Evolutionary conservation across 768 basidiomycete genomes (phyloP), one percentile per base, ranked within the genome.

Genomic region (Phlebiopsis gigantea): DNA sequence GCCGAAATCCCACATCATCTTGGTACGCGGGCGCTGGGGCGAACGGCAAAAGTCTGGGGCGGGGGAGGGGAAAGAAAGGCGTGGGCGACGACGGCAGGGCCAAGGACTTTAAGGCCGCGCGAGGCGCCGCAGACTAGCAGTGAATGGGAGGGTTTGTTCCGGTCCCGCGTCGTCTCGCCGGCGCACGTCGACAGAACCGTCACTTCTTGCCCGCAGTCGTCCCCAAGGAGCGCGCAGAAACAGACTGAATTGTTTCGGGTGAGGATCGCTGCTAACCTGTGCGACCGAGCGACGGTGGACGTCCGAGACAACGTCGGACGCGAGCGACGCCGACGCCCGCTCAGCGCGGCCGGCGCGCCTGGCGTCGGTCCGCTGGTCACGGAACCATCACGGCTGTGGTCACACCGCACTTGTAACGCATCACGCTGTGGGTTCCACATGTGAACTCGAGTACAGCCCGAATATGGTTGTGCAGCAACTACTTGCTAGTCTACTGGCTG

Each of bases 1-100:
- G 39, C 55, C 58, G 10, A 60, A 49, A 53, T 60, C 55, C 58
- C 58, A 60, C 58, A 60, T 56, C 58, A 60, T 60, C 55, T 60
- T 60, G 55, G 54, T n/a, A n/a, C n/a, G 39, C 31, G 21, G 24
- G n/a, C 12, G 34, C 34, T 39, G 31, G 12, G 3, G 8, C 34
- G 34, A 9, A 17, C 12, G 34, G 34, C 6, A 34, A 39, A 39
- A 39, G 34, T 17, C n/a, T n/a, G n/a, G n/a, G n/a, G n/a, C 34
- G 34, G 12, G 34, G 34, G 2, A 17, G 17, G 2, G 34, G 34
- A 39, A 39, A 39, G 34, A 17, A 10, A 39, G 17, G 17, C 34
- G 34, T 10, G 34, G 34, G 34, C 12, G 34, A 39, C 34, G 8
- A 10, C 12, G 12, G 34, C 34, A 39, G 34, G 17, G 12, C 34